A percentile compares a stretch with the other conserved stretches of the same genome.
These are phyloP conservation scores for Vachellia pachyceras DNA, from an alignment of 306 rosid species.

Conservation along the genomic window DNA sequence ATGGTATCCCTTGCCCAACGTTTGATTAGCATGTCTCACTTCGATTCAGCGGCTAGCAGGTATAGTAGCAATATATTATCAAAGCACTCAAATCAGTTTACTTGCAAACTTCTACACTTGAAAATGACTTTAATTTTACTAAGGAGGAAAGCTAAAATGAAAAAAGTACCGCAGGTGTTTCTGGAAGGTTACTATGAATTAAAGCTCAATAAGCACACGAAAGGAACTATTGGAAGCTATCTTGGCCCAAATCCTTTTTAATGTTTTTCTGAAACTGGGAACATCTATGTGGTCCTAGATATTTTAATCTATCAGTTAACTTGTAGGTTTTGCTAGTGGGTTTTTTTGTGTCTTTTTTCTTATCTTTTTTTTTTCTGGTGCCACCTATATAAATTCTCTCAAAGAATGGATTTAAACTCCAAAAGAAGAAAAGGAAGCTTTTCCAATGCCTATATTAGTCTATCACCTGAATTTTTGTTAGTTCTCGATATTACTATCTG, in stretches of 20 bases:
- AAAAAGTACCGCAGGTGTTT: slow-evolving; percentile 3
- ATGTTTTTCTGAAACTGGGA: slow-evolving; percentile 35
- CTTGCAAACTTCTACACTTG: not conserved
- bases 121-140: slow-evolving; percentile 8
- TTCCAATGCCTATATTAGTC: slow-evolving; percentile 11
- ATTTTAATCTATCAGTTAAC: slow-evolving; percentile 25
- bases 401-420: not conserved
- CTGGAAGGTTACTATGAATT: slow-evolving; percentile 26
- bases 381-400: slow-evolving; percentile 27
- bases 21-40: slow-evolving; percentile 82
- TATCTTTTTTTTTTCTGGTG: slow-evolving; percentile 12
- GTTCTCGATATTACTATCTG: slow-evolving; percentile 21
- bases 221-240: slow-evolving; percentile 25
- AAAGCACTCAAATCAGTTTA: slow-evolving; percentile 2
- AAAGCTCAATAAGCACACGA: slow-evolving; percentile 7
- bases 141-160: slow-evolving; percentile 5
- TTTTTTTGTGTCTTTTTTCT: slow-evolving; percentile 37
- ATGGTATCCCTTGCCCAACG: slow-evolving; percentile 98
- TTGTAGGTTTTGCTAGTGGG: slow-evolving; percentile 38
- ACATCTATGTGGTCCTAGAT: slow-evolving; percentile 22
- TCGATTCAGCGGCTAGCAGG: slow-evolving; percentile 94
- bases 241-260: slow-evolving; percentile 32
- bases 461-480: slow-evolving; percentile 3
- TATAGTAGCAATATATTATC: slow-evolving; percentile 32
- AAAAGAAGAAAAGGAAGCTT: not conserved